Evolutionary conservation across 2,329 filamentous ascomycete genomes (phyloP).

Genomic region (Penicillium sp.): DNA sequence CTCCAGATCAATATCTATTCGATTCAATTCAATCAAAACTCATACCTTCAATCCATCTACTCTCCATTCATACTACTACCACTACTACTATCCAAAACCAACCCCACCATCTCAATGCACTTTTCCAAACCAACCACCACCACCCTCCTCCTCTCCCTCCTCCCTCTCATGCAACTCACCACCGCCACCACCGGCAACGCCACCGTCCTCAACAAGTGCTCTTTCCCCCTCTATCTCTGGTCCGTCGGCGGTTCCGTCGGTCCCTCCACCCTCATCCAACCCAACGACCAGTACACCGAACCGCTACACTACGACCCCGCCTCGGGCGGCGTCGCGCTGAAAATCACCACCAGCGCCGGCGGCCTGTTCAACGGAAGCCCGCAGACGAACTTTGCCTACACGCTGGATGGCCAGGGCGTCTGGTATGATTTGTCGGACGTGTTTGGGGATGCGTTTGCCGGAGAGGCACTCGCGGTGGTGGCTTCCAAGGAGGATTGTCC

Average conservation of each 20-base stretch:
- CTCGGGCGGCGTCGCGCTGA: slow-evolving; percentile 39
- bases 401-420: slow-evolving; percentile 23
- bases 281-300: slow-evolving; percentile 29
- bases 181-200: slow-evolving; percentile 33
- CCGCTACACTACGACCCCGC: slow-evolving; percentile 29
- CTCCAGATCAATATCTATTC: too few relatives aligned
- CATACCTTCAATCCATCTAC: background rate
- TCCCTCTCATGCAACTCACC: slow-evolving; percentile 30
- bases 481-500: slow-evolving; percentile 31
- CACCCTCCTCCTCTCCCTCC: slow-evolving; percentile 17
- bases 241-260: slow-evolving; percentile 33
- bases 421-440: slow-evolving; percentile 43
- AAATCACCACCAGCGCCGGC: slow-evolving; percentile 31
- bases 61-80: background rate
- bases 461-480: slow-evolving; percentile 21
- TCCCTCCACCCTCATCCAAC: slow-evolving; percentile 23
- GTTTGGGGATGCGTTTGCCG: slow-evolving; percentile 39
- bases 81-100: background rate
- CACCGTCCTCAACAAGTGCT: slow-evolving; percentile 36
- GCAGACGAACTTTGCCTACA: slow-evolving; percentile 41
- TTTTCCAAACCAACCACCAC: slow-evolving; percentile 20
- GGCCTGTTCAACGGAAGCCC: slow-evolving; percentile 33
- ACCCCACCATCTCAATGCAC: slow-evolving; percentile 22
- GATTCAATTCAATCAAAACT: too few relatives aligned
- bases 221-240: slow-evolving; percentile 33